phyloP scores from a whole-genome alignment of 768 basidiomycete genomes.

The Saitozyma podzolica region DNA sequence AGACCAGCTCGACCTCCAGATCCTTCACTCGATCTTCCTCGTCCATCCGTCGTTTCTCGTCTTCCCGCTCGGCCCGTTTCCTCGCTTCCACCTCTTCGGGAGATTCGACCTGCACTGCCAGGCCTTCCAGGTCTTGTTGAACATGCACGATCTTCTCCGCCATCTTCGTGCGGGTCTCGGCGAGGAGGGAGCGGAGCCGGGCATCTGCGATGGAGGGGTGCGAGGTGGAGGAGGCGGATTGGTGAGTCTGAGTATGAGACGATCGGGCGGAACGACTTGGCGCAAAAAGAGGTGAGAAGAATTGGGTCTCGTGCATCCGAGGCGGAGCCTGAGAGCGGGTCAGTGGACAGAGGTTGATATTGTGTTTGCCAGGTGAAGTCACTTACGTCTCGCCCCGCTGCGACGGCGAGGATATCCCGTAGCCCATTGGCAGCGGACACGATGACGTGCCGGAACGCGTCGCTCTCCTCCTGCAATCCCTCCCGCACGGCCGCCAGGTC shows the following conservation, averaged over 20 bases:
- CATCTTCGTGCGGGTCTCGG: conserved; percentile 25
- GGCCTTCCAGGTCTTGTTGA: not conserved
- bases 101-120: not conserved
- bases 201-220: conserved; percentile 46
- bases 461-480: conserved; percentile 49
- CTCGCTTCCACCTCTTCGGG: conserved; percentile 35
- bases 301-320: conserved; percentile 39
- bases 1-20: conserved; percentile 42
- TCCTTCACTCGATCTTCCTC: conserved; percentile 46
- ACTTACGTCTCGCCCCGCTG: conserved; percentile 38
- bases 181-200: conserved; percentile 36
- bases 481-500: conserved; percentile 46
- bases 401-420: conserved; percentile 33
- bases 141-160: conserved; percentile 18
- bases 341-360: too few relatives aligned
- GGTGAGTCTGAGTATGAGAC: conserved; percentile 1
- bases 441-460: conserved; percentile 51
- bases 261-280: not conserved
- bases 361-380: too few relatives aligned
- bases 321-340: conserved; percentile 31
- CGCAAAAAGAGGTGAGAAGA: conserved; percentile 27
- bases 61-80: conserved; percentile 34
- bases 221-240: conserved; percentile 42
- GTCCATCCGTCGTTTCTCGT: conserved; percentile 29
- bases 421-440: conserved; percentile 46